These are phyloP conservation scores for Cyclocybe cylindracea DNA, from an alignment of 768 basidiomycete genomes.

Conservation along the genomic window DNA sequence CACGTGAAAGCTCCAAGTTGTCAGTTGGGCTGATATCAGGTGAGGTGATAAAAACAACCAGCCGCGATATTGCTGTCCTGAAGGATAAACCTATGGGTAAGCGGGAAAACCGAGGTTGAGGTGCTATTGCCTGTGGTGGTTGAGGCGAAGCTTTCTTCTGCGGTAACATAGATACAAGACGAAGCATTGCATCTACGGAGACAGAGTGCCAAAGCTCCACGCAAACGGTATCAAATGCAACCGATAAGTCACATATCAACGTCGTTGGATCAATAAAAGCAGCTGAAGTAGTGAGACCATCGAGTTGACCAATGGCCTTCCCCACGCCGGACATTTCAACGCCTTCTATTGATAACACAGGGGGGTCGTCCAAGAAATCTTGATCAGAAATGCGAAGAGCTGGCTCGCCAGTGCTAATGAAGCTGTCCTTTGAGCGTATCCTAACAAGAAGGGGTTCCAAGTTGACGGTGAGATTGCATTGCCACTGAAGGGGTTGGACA, in stretches of 20 bases:
- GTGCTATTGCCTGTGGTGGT: slow-evolving; percentile 3
- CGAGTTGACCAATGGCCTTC: slow-evolving; percentile 49
- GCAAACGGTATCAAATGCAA: slow-evolving; percentile 25
- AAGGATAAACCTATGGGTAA: slow-evolving; percentile 58
- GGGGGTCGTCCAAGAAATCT: slow-evolving; percentile 47
- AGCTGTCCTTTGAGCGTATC: slow-evolving; percentile 40
- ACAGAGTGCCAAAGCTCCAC: slow-evolving; percentile 33
- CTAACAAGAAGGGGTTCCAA: slow-evolving; percentile 56
- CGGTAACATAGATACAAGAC: slow-evolving; percentile 44
- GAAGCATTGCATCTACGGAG: slow-evolving; percentile 34
- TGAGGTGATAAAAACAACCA: slow-evolving; percentile 73
- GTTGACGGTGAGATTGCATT: slow-evolving; percentile 38
- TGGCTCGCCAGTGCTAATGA: slow-evolving; percentile 18
- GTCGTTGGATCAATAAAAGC: slow-evolving; percentile 33
- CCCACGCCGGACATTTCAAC: slow-evolving; percentile 49
- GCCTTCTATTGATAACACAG: slow-evolving; percentile 56
- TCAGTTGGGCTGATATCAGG: slow-evolving; percentile 79
- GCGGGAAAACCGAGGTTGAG: slow-evolving; percentile 32
- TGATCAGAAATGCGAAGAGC: slow-evolving; percentile 33
- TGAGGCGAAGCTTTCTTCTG: slow-evolving; percentile 7
- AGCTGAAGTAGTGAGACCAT: slow-evolving; percentile 39
- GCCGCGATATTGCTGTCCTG: slow-evolving; percentile 58
- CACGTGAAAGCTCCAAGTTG: slow-evolving; percentile 64
- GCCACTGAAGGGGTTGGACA: slow-evolving; percentile 45
- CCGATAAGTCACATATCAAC: slow-evolving; percentile 17